These are phyloP conservation scores for Diaporthe caulivora DNA, from an alignment of 2,329 filamentous ascomycete species.

Conservation along the genomic window DNA sequence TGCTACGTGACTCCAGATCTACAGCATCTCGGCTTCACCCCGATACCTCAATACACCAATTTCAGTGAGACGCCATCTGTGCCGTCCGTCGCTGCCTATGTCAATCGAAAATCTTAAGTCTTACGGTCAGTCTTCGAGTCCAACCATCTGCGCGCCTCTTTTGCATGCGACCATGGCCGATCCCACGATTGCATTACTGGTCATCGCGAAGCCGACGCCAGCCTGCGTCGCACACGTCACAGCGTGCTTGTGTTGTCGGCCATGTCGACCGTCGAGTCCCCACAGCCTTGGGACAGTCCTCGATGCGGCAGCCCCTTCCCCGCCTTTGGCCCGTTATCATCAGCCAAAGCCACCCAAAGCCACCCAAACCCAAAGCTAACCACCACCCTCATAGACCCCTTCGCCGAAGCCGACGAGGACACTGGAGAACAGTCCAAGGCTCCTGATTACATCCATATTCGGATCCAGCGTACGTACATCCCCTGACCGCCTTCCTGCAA, in stretches of 20 bases:
- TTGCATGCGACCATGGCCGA: background rate
- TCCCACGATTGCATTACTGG: background rate
- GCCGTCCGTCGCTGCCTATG: conserved; percentile 77
- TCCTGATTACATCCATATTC: conserved; percentile 99
- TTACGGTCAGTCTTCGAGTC: conserved; percentile 32
- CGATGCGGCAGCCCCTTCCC: conserved; percentile 21
- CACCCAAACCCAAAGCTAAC: conserved; percentile 36
- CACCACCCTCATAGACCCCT: conserved; percentile 81
- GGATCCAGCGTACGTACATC: conserved; percentile 89
- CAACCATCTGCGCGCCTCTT: background rate
- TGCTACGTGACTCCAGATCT: conserved; percentile 29
- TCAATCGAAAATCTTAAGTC: conserved; percentile 97
- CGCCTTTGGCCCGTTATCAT: background rate
- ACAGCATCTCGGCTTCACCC: conserved; percentile 33
- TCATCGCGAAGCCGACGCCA: background rate
- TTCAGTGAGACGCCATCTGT: conserved; percentile 62
- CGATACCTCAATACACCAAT: conserved; percentile 42
- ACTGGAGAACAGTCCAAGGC: conserved; percentile 94
- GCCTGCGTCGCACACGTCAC: background rate
- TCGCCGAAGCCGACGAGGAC: conserved; percentile 99
- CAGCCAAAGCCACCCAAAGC: background rate
- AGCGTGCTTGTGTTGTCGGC: background rate
- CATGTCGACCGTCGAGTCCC: background rate
- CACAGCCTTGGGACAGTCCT: background rate
- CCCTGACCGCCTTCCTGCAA: background rate